A percentile compares a stretch with the other conserved stretches of the same genome.
These are phyloP conservation scores for Aspergillus intermedius DNA, from an alignment of 2,329 filamentous ascomycete species.

Conservation along the genomic window DNA sequence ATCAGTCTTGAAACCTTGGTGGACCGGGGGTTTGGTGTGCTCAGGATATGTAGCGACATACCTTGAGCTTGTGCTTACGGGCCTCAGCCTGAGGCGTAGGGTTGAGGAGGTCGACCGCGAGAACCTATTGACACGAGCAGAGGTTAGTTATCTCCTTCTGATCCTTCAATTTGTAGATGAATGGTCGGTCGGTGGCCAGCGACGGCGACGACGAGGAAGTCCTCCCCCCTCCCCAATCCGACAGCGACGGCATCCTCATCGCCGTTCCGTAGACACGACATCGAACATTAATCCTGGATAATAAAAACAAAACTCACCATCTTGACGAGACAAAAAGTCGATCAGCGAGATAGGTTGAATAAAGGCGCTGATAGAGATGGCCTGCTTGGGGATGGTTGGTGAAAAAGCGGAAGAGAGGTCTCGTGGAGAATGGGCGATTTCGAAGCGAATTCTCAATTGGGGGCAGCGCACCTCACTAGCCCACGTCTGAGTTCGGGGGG, in stretches of 20 bases:
- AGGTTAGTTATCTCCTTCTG: slow-evolving; percentile 15
- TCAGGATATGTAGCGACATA: slow-evolving; percentile 45
- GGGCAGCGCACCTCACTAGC: slow-evolving; percentile 14
- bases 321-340: slow-evolving; percentile 36
- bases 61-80: slow-evolving; percentile 99
- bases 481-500: slow-evolving; percentile 18
- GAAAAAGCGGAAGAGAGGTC: slow-evolving; percentile 26
- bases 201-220: slow-evolving; percentile 9
- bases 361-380: slow-evolving; percentile 36
- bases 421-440: slow-evolving; percentile 18
- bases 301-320: slow-evolving; percentile 31
- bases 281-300: slow-evolving; percentile 4
- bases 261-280: no score
- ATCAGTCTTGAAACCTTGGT: slow-evolving; percentile 4
- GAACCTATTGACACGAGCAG: slow-evolving; percentile 60
- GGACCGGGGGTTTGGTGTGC: slow-evolving; percentile 10
- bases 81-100: slow-evolving; percentile 95
- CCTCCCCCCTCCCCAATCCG: background rate
- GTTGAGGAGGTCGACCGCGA: slow-evolving; percentile 99
- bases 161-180: slow-evolving; percentile 5
- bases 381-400: slow-evolving; percentile 25
- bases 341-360: slow-evolving; percentile 37
- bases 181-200: slow-evolving; percentile 6
- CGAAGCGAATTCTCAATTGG: slow-evolving; percentile 27
- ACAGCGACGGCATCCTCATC: background rate